Base-by-base conservation (phyloP, 192 early-diverging fungal species). In the Backusella tuberculispora region DNA sequence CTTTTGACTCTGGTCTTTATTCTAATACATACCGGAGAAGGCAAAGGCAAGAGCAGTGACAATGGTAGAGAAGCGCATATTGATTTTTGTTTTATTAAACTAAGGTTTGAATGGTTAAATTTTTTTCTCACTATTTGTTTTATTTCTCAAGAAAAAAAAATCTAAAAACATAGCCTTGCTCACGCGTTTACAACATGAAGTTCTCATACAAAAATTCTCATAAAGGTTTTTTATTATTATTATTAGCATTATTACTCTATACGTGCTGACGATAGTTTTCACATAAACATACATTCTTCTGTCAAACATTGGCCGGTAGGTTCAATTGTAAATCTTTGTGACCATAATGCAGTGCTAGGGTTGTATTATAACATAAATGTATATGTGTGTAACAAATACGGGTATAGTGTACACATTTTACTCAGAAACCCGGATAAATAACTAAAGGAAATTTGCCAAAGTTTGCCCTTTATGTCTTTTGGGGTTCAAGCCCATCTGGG, bases 1-100 rank as follows among this genome's bases (percentile, higher is more conserved):
- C n/a, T n/a, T n/a, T n/a, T n/a, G n/a, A n/a, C n/a, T n/a, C n/a
- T n/a, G n/a, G n/a, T 45, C 13, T 45, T 45, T 45, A 12, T 45
- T 45, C 13, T 45, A 48, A n/a, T n/a, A 48, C 19, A 8, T 53
- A 53, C 50, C 50, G 12, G 50, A 53, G 50, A 53, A 53, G 21
- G 50, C 50, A 53, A 53, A 15, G 21, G 50, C 50, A 53, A 53
- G 50, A 53, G 50, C 50, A 24, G 50, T 53, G 50, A 19, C 50
- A 19, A 53, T 53, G 50, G 19, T 53, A 10, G 50, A 21, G 50
- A 53, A 53, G 50, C 50, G 48, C 48, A 53, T 53, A 21, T 53
- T 56, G 50, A 56, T 56, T 56, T n/a, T 50, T n/a, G 7, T 56
- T 21, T 56, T 56, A 56, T 21, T 56, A 56, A 56, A 56, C 50